A percentile compares a stretch with the other conserved stretches of the same genome.
Conservation (phyloP, 164 flowering plant genomes). For the Sextonia rubra region DNA sequence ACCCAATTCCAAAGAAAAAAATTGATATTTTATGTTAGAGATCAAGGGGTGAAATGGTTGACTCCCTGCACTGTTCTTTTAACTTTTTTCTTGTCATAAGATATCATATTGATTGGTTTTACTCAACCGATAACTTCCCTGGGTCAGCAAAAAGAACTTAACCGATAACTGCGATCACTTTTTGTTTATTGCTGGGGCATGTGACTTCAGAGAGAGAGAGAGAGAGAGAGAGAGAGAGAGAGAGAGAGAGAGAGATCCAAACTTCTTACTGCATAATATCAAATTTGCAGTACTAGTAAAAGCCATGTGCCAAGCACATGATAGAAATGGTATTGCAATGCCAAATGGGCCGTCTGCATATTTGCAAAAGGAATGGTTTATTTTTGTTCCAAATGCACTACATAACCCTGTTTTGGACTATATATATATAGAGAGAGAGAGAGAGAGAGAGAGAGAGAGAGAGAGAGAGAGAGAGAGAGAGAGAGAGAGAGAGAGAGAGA, state of each 20-base stretch:
- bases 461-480: no score
- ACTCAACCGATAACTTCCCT: neutral
- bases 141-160: no score
- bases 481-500: no score
- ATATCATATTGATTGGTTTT: neutral
- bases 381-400: no score
- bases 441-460: no score
- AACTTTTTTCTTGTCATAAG: neutral
- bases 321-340: neutral
- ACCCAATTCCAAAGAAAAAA: neutral
- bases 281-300: neutral
- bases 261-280: neutral
- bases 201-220: neutral
- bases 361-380: no score
- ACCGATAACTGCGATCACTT: neutral
- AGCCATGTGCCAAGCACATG: neutral
- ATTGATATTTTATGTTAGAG: neutral
- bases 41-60: neutral
- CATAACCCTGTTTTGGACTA: no score
- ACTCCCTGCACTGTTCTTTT: constrained; percentile 1
- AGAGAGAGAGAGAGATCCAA: neutral
- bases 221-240: neutral
- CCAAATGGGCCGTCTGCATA: no score
- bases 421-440: no score
- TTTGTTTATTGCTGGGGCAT: neutral